Percentiles rank a stretch among this genome's conserved stretches.
These are phyloP conservation scores for Apiospora pterosperma DNA, from an alignment of 2,329 filamentous ascomycete species.

Conservation along the genomic window DNA sequence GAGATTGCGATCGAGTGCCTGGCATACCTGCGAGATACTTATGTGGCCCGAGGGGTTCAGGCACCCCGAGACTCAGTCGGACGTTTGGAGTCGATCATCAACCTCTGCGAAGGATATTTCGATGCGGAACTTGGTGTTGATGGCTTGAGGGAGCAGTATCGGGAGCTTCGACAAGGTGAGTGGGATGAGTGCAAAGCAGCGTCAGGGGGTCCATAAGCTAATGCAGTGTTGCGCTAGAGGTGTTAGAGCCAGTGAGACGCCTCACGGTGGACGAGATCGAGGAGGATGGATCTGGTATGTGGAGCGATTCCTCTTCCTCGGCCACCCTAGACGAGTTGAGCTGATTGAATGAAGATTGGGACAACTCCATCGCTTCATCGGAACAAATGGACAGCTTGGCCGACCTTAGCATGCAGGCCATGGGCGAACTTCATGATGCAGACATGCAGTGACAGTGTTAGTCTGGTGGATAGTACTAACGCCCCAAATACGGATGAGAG, in stretches of 20 bases:
- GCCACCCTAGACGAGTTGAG: conserved; percentile 30
- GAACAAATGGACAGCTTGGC: conserved; percentile 50
- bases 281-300: conserved; percentile 58
- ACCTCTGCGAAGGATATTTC: conserved; percentile 37
- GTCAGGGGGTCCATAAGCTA: neutral
- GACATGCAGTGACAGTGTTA: conserved; percentile 19
- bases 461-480: neutral
- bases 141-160: conserved; percentile 29
- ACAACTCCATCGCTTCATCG: conserved; percentile 51
- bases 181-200: neutral
- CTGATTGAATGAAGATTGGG: conserved; percentile 47
- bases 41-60: conserved; percentile 37
- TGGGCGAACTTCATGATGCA: conserved; percentile 36
- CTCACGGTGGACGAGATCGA: conserved; percentile 57
- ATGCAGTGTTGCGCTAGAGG: conserved; percentile 23
- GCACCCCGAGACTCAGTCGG: conserved; percentile 40
- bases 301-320: conserved; percentile 33
- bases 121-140: neutral
- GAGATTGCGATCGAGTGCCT: conserved; percentile 43
- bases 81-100: conserved; percentile 39
- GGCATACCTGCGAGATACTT: conserved; percentile 42
- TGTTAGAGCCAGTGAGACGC: conserved; percentile 46
- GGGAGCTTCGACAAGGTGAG: conserved; percentile 35
- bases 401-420: conserved; percentile 41
- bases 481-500: neutral